phyloP scores from a whole-genome alignment of 2,329 filamentous ascomycete genomes.

The Drechslerella coelobrocha region DNA sequence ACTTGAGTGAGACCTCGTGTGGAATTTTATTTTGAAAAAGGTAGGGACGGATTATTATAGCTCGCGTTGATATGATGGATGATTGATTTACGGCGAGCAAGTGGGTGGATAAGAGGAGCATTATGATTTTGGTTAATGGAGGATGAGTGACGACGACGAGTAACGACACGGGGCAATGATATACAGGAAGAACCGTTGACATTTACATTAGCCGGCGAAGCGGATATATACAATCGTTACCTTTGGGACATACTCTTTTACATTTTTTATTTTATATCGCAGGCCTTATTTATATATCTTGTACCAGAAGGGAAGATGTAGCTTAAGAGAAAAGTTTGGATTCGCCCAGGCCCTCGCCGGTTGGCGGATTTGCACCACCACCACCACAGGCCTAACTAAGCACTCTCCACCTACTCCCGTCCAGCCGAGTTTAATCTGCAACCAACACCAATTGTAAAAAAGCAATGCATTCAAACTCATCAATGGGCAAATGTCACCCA shows the following conservation, averaged over 20 bases:
- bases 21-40: neutral
- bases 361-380: too few species aligned
- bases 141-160: neutral
- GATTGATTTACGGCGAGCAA: neutral
- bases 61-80: neutral
- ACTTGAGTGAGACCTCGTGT: neutral
- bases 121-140: neutral
- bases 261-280: neutral
- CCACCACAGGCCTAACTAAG: too few species aligned
- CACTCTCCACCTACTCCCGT: too few species aligned
- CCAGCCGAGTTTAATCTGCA: too few species aligned
- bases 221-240: neutral
- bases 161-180: neutral
- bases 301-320: too few species aligned
- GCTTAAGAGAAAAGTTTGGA: too few species aligned
- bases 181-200: neutral
- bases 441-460: too few species aligned
- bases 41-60: neutral
- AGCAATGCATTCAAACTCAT: too few species aligned
- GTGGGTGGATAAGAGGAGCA: neutral
- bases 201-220: constrained; percentile 3
- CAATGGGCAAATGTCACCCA: too few species aligned
- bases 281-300: too few species aligned
- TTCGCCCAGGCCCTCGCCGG: too few species aligned
- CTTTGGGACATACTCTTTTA: neutral